Percentiles rank a stretch among this genome's conserved stretches.
Conservation (phyloP, 768 basidiomycete genomes). For the Pulveroboletus sp. region DNA sequence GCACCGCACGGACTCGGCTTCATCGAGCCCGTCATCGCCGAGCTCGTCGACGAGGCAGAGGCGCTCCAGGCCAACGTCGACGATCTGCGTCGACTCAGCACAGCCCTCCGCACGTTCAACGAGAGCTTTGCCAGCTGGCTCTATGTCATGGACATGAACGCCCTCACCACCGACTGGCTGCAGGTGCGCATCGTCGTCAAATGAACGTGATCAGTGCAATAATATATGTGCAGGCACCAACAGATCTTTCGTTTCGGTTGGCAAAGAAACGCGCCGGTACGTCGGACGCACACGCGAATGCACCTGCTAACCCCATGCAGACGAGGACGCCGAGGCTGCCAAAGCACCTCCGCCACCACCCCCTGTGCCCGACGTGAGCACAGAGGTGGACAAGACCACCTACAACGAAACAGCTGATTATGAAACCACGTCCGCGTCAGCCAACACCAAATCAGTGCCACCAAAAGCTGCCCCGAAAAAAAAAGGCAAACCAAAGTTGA, state of each 20-base stretch:
- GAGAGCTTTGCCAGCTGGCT: constrained; percentile 91
- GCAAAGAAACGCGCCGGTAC: constrained; percentile 62
- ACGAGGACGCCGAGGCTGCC: constrained; percentile 60
- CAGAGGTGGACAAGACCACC: constrained; percentile 32
- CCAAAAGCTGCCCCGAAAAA: constrained; percentile 43
- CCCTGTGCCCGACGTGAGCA: constrained; percentile 7
- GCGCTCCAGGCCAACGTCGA: constrained; percentile 73
- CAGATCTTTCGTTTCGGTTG: constrained; percentile 54
- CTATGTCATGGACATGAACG: constrained; percentile 93
- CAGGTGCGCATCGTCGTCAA: constrained; percentile 45
- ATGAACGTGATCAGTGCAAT: background rate
- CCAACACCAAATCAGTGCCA: constrained; percentile 36
- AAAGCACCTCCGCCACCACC: constrained; percentile 37
- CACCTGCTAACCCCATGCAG: constrained; percentile 39
- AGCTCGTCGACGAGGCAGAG: constrained; percentile 88
- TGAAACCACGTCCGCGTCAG: constrained; percentile 34
- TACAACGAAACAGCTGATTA: constrained; percentile 30
- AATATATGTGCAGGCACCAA: constrained; percentile 50
- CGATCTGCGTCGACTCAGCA: constrained; percentile 65
- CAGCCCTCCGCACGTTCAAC: constrained; percentile 82
- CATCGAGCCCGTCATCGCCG: constrained; percentile 78
- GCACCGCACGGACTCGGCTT: constrained; percentile 85
- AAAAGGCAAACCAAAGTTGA: constrained; percentile 65
- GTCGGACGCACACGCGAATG: constrained; percentile 6
- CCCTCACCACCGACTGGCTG: constrained; percentile 90